A percentile compares a stretch with the other conserved stretches of the same genome.
phyloP scores from a whole-genome alignment of 1,139 yeast species.

The Taiozyma onychis region DNA sequence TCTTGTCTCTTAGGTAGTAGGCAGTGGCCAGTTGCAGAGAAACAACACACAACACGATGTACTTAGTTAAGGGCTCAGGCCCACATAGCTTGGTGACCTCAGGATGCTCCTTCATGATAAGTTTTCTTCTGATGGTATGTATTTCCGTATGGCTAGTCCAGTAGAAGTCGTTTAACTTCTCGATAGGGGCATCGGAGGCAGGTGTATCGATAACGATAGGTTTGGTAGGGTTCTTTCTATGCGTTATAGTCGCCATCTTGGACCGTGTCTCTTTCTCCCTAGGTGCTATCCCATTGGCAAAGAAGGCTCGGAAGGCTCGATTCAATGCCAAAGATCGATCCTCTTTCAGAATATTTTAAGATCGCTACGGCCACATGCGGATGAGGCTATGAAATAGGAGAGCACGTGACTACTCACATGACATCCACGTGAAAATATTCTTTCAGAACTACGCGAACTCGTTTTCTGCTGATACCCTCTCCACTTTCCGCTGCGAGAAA shows the following conservation, averaged over 20 bases:
- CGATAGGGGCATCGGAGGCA: slow-evolving; percentile 22
- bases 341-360: background rate
- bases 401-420: background rate
- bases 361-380: background rate
- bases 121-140: slow-evolving; percentile 68
- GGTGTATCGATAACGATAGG: slow-evolving; percentile 22
- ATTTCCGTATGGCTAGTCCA: slow-evolving; percentile 86
- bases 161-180: slow-evolving; percentile 49
- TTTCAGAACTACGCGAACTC: background rate
- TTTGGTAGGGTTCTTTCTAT: slow-evolving; percentile 22
- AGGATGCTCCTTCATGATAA: slow-evolving; percentile 70
- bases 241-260: slow-evolving; percentile 24
- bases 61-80: slow-evolving; percentile 81
- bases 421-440: background rate
- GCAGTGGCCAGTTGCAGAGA: slow-evolving; percentile 59
- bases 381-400: background rate
- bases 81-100: slow-evolving; percentile 79
- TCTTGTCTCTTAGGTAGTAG: slow-evolving; percentile 49
- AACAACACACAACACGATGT: slow-evolving; percentile 62
- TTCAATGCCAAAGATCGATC: background rate
- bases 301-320: background rate
- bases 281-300: background rate
- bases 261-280: background rate
- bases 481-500: background rate
- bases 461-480: background rate